Conservation (phyloP, 2,329 filamentous ascomycete species). For the Tolypocladium sp. region DNA sequence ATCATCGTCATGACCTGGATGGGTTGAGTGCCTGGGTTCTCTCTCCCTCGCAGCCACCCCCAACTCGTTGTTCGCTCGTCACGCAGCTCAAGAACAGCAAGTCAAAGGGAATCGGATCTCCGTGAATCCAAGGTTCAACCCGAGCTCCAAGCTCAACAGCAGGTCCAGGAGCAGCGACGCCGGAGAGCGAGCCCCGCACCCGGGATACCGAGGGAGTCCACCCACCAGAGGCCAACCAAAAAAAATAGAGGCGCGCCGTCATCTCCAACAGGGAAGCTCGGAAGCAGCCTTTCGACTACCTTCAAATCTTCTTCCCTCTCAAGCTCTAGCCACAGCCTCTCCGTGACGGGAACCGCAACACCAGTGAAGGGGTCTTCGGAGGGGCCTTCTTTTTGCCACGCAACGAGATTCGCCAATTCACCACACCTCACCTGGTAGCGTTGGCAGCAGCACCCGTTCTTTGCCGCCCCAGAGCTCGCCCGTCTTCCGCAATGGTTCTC, state of each 20-base stretch:
- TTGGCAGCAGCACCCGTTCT: neutral
- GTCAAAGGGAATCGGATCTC: neutral
- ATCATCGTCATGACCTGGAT: neutral
- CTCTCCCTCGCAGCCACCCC: neutral
- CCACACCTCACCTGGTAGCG: neutral
- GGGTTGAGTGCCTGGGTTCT: neutral
- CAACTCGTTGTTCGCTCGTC: neutral
- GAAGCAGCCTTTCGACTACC: neutral
- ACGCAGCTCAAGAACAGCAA: neutral
- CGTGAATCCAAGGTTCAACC: neutral
- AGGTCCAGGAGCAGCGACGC: neutral
- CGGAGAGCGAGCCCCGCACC: neutral
- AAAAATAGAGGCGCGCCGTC: neutral
- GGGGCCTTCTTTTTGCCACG: neutral
- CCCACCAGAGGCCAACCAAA: neutral
- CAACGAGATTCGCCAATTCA: no score
- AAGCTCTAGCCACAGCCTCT: neutral
- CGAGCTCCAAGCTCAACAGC: neutral
- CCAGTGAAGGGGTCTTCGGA: neutral
- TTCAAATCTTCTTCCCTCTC: neutral
- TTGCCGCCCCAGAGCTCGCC: neutral
- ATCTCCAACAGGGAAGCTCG: neutral
- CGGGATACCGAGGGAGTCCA: neutral
- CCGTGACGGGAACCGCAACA: neutral
- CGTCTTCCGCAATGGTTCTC: constrained; percentile 18